These are phyloP conservation scores for Cytospora chrysosperma DNA, from an alignment of 2,329 filamentous ascomycete species.

Conservation along the genomic window DNA sequence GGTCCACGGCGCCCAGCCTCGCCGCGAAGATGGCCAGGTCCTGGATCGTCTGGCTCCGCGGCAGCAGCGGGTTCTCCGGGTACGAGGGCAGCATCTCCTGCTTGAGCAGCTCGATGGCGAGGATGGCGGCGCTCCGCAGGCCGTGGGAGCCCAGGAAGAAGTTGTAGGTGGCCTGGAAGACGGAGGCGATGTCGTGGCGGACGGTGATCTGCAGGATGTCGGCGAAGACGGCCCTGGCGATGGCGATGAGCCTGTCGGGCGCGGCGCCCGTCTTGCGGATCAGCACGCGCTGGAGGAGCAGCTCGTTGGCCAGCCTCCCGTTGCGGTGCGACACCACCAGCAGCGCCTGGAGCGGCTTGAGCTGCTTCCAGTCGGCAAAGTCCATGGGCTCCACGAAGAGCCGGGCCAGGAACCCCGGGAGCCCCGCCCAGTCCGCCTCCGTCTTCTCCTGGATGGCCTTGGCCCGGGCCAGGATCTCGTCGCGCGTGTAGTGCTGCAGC, in stretches of 20 bases:
- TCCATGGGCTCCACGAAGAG: conserved; percentile 25
- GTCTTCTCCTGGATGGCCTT: conserved; percentile 24
- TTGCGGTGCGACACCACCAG: conserved; percentile 29
- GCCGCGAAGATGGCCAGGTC: conserved; percentile 37
- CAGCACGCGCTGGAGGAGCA: conserved; percentile 28
- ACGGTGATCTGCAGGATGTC: conserved; percentile 35
- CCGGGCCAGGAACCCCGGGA: conserved; percentile 30
- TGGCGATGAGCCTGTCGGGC: conserved; percentile 33
- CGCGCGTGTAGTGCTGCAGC: conserved; percentile 32
- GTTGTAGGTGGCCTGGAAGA: conserved; percentile 33
- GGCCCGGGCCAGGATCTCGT: conserved; percentile 30
- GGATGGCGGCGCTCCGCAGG: conserved; percentile 35
- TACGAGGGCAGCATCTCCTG: conserved; percentile 33
- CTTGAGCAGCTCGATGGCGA: conserved; percentile 37
- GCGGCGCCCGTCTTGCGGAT: conserved; percentile 36
- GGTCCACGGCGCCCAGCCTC: conserved; percentile 34
- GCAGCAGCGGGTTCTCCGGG: conserved; percentile 35
- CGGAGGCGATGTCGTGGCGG: conserved; percentile 36
- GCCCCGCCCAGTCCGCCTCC: conserved; percentile 28
- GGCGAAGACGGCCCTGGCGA: conserved; percentile 32
- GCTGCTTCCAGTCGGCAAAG: conserved; percentile 27
- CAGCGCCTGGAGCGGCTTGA: conserved; percentile 17
- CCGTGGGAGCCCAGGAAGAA: conserved; percentile 34
- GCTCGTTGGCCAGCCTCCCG: conserved; percentile 24
- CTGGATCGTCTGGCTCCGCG: conserved; percentile 38